A percentile compares a stretch with the other conserved stretches of the same genome.
Conservation (phyloP, 1,284 basidiomycete genomes). For the Ustilago tritici region DNA sequence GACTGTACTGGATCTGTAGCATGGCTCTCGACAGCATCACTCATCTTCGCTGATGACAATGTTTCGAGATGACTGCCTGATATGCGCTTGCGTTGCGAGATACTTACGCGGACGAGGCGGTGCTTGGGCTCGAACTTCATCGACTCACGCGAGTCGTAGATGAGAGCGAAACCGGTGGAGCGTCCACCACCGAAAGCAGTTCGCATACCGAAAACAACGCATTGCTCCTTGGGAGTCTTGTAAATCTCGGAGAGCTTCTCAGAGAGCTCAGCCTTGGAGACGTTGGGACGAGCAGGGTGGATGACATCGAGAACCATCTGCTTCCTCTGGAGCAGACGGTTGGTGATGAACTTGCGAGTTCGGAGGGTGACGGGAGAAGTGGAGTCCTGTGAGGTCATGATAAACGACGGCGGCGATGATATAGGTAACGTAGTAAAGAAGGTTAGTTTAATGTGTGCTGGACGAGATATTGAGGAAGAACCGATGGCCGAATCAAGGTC, state of each 20-base stretch:
- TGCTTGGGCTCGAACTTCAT: slow-evolving; percentile 95
- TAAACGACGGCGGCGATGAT: background rate
- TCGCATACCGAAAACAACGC: slow-evolving; percentile 75
- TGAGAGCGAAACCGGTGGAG: slow-evolving; percentile 93
- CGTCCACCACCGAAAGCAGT: slow-evolving; percentile 99
- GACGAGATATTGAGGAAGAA: background rate
- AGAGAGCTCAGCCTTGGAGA: slow-evolving; percentile 90
- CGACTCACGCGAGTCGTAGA: slow-evolving; percentile 95
- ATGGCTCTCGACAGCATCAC: background rate
- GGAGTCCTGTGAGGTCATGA: slow-evolving; percentile 74
- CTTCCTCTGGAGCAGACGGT: slow-evolving; percentile 91
- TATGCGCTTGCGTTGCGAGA: background rate
- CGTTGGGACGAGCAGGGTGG: slow-evolving; percentile 94
- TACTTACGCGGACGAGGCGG: slow-evolving; percentile 86
- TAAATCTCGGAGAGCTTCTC: slow-evolving; percentile 87
- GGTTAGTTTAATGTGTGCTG: slow-evolving; percentile 9
- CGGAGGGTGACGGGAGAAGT: slow-evolving; percentile 94
- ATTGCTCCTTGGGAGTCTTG: slow-evolving; percentile 77
- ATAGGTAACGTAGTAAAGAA: background rate
- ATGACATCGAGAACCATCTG: slow-evolving; percentile 87
- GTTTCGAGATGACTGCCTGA: background rate
- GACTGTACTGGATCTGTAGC: background rate
- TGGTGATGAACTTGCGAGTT: slow-evolving; percentile 99
- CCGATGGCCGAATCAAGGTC: slow-evolving; percentile 9
- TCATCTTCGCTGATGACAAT: background rate